phyloP scores from a whole-genome alignment of 345 rosid species.

The Citrus maxima region DNA sequence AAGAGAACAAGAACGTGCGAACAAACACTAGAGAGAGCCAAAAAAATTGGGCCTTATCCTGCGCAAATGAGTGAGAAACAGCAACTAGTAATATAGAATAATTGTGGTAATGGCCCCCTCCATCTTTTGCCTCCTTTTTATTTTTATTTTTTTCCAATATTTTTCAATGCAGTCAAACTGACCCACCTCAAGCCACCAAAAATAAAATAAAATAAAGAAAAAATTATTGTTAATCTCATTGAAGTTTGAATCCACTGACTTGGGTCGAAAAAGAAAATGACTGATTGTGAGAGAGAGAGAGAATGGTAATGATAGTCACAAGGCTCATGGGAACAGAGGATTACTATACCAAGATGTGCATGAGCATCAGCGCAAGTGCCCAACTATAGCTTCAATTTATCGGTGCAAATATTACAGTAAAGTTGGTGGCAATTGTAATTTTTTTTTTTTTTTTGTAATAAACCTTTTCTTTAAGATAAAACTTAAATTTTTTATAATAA shows the following conservation, averaged over 20 bases:
- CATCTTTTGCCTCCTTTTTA: background rate
- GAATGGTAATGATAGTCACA: background rate
- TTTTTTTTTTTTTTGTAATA: too few relatives aligned
- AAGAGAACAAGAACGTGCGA: background rate
- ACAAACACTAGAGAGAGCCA: background rate
- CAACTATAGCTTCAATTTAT: background rate
- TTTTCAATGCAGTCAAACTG: conserved; percentile 38
- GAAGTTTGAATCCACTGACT: conserved; percentile 34
- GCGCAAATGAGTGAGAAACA: conserved; percentile 15
- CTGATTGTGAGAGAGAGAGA: background rate
- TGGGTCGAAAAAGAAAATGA: background rate
- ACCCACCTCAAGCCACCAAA: conserved; percentile 20
- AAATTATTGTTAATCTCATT: conserved; percentile 7
- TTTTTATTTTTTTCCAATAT: background rate
- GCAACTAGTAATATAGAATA: conserved; percentile 20
- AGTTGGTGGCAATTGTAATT: too few relatives aligned
- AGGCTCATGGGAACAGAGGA: background rate
- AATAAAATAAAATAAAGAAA: background rate
- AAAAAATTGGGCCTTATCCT: conserved; percentile 1
- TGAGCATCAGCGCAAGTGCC: background rate
- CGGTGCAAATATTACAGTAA: background rate
- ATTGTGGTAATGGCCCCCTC: conserved; percentile 23
- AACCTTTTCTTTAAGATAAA: too few relatives aligned
- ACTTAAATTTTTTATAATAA: too few relatives aligned
- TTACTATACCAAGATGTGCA: background rate